These are phyloP conservation scores for Lindgomyces ingoldianus DNA, from an alignment of 495 filamentous ascomycete species.

Conservation along the genomic window DNA sequence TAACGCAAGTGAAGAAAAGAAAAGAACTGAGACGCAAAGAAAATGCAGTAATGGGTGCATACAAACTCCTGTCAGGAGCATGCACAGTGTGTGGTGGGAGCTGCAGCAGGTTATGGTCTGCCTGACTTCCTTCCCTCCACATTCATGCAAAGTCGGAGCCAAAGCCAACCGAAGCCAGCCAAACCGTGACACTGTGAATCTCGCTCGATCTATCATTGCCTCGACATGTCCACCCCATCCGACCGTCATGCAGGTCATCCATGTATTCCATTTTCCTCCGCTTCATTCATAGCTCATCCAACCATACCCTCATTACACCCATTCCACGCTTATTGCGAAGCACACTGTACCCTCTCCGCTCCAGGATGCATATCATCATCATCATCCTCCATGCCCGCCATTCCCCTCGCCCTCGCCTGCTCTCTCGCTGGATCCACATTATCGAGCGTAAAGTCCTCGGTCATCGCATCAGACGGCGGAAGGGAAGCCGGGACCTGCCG, in stretches of 20 bases:
- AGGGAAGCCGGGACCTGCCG: constrained; percentile 61
- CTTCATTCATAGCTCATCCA: constrained; percentile 9
- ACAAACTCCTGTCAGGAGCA: no score
- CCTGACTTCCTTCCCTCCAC: neutral
- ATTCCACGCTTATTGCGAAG: constrained; percentile 75
- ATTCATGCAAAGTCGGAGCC: neutral
- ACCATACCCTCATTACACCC: neutral
- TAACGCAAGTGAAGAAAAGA: neutral
- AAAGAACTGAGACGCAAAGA: neutral
- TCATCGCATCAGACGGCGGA: constrained; percentile 75
- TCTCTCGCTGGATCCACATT: constrained; percentile 73
- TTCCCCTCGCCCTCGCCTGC: constrained; percentile 71
- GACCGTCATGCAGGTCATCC: neutral
- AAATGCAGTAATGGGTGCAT: neutral
- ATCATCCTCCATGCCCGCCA: constrained; percentile 71
- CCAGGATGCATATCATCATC: constrained; percentile 85
- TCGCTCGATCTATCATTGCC: neutral
- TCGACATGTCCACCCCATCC: neutral
- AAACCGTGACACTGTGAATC: neutral
- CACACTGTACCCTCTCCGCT: constrained; percentile 94
- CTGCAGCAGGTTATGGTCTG: neutral
- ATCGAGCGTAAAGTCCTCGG: constrained; percentile 81
- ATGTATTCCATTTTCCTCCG: no score
- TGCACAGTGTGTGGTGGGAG: no score
- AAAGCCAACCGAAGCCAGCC: neutral